Base-by-base conservation (phyloP, 2,329 filamentous ascomycete genomes). In the Aureobasidium sp. region DNA sequence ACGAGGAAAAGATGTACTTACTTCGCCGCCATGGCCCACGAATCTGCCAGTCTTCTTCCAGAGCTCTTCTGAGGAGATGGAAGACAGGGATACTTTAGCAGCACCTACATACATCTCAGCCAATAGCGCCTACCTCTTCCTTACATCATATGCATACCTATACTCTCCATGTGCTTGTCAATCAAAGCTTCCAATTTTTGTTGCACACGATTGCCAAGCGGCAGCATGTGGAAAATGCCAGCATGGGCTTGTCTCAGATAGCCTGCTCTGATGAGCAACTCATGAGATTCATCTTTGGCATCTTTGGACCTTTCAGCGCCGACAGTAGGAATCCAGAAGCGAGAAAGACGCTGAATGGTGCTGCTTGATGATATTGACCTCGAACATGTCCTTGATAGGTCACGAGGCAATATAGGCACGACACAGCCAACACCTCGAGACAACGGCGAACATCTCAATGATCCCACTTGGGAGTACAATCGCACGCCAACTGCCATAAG, bases 171-270 rank as follows among this genome's bases (percentile, higher is more conserved):
- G 72, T 97, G 86, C 71, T 88, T 90, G 71, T 97, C 92, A 67
- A 99, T 88, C 12, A 97, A 77, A 12, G 77, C 77, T 71, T 97
- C 92, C 34, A 97, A 79, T 74, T 97, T 99, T 57, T 91, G 84
- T 70, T 96, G 92, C 0, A 97, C 90, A 32, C 91, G 84, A 34
- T 91, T 81, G 0, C 94, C 94, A 0, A 99, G 77, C 0, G 94
- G 94, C 1, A 99, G 81, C 71, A 96, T 82, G 70, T 99, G 94
- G 69, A 97, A 99, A 39, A 97, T 85, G 32, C 94, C 94, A 8
- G 92, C 85, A 71, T 96, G 89, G 24, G 91, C 87, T 85, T 77
- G 76, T 47, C 79, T 75, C 9, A 81, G 66, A 64, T 77, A 80
- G 46, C 79, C 79, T 36, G 73, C 77, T 43, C 76, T 71, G 27